Evolutionary conservation across 192 early-diverging fungal species (phyloP), one percentile per base, ranked within the genome.

Genomic region (Dispira simplex): DNA sequence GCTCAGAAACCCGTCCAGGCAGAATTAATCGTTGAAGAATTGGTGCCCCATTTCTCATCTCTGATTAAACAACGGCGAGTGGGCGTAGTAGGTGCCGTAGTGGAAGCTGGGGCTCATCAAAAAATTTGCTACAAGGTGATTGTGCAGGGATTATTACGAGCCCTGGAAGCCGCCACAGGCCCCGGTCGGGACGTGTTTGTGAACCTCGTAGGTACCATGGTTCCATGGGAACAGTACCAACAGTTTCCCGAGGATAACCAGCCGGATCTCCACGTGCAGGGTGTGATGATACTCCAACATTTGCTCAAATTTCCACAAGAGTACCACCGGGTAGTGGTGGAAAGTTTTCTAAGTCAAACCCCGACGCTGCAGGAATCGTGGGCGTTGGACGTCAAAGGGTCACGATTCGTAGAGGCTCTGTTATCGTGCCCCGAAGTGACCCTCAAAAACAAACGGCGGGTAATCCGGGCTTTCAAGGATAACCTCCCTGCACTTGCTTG

Each of bases 321-420:
- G 45, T 67, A 77, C 46, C 77, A 75, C 73, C 78, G 76, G 62
- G 63, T 81, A 45, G 74, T 85, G 12, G 72, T 82, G 11, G 78
- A 84, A 58, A 83, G 84, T 53, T 83, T 86, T 65, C 73, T 89
- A 55, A 73, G 80, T 20, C 70, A 81, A 39, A 67, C 76, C 48
- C 60, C 68, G 51, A 71, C 76, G 62, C 47, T 70, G 56, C 68
- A 78, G 58, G 72, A 73, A 45, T 67, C 68, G 21, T 90, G 83
- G 83, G 75, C 79, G 26, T 77, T 70, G 63, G 81, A 87, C 63
- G 76, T 88, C 9, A 75, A 78, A 25, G 82, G 84, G n/a, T 89
- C 87, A 32, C 86, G 86, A 48, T 78, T 89, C 9, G 70, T 86
- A 62, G 87, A 93, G 64, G 68, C 81, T 0, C 74, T 93, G 48